Evolutionary conservation across 1,139 yeast species (phyloP).

Genomic region (Williopsis jadinii): DNA sequence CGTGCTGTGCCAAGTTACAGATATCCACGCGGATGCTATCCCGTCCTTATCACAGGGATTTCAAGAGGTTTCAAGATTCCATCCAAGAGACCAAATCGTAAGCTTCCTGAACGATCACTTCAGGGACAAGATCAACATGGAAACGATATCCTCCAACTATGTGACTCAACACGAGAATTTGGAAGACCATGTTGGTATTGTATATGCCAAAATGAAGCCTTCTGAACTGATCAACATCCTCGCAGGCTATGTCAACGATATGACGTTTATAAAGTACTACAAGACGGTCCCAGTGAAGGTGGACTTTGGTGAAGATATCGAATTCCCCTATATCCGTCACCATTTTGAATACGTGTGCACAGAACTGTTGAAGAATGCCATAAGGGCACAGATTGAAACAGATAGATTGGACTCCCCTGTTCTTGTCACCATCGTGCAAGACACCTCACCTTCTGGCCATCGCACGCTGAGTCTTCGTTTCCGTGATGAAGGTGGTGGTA

Average conservation of each 20-base stretch:
- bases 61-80: constrained; percentile 56
- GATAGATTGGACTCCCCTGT: constrained; percentile 50
- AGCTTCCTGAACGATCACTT: constrained; percentile 69
- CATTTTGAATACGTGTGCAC: constrained; percentile 83
- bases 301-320: constrained; percentile 42
- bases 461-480: constrained; percentile 53
- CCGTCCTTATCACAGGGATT: constrained; percentile 79
- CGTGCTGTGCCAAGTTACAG: constrained; percentile 56
- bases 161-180: constrained; percentile 46
- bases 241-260: constrained; percentile 72
- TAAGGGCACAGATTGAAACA: constrained; percentile 79
- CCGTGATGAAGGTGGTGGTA: constrained; percentile 88
- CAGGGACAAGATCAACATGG: constrained; percentile 76
- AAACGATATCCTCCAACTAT: constrained; percentile 82
- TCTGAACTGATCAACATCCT: constrained; percentile 53
- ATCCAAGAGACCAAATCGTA: constrained; percentile 46
- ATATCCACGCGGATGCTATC: constrained; percentile 75
- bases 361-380: constrained; percentile 82
- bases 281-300: constrained; percentile 56
- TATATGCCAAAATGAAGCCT: constrained; percentile 58
- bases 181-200: constrained; percentile 56
- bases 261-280: constrained; percentile 77
- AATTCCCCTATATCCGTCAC: constrained; percentile 74
- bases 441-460: constrained; percentile 27
- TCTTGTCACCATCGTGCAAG: constrained; percentile 44